Base-by-base conservation (phyloP, 2,329 filamentous ascomycete genomes). In the Colletotrichum godetiae region DNA sequence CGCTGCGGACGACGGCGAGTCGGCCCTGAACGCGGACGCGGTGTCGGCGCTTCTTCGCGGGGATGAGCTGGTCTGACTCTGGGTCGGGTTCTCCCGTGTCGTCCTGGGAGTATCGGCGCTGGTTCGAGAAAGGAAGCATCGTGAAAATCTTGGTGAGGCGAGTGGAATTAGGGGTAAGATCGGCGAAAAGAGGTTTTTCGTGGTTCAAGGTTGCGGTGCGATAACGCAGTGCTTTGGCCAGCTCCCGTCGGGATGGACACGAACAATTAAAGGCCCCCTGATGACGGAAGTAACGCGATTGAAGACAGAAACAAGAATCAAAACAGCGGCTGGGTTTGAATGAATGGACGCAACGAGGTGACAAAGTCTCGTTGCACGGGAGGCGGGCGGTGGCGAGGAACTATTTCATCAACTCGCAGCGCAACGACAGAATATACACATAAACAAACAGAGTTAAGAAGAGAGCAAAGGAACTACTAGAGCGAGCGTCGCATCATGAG, bases 21-120 rank as follows among this genome's bases (percentile, higher is more conserved):
- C 77, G 77, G n/a, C 82, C 82, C 71, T 84, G 82, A 2, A 84
- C 76, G 63, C 82, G 81, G 19, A 84, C 82, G 37, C 78, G 79
- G 74, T 82, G 82, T 31, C 73, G 76, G 35, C 76, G 79, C n/a
- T 75, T 78, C 53, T 72, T 68, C 49, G 74, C 69, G 19, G 80
- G 79, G 3, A 82, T 76, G 52, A 83, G 78, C 2, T 75, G 77
- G 75, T 79, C 79, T 5, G 79, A 80, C 13, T 82, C 81, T 31
- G 77, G 77, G 60, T 82, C 78, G 6, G 79, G 71, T n/a, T 78
- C 74, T 15, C 74, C 76, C 37, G 63, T 55, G n/a, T 74, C 71
- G 62, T 74, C 74, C 13, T 46, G 64, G 5, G 75, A 73, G 24
- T 62, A 72, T 27, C 67, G 71, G n/a, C 27, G 31, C 27, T 67